Evolutionary conservation across 352 stramenopile species (phyloP), one percentile per base, ranked within the genome.

Genomic region (Phytopythium aichiense): DNA sequence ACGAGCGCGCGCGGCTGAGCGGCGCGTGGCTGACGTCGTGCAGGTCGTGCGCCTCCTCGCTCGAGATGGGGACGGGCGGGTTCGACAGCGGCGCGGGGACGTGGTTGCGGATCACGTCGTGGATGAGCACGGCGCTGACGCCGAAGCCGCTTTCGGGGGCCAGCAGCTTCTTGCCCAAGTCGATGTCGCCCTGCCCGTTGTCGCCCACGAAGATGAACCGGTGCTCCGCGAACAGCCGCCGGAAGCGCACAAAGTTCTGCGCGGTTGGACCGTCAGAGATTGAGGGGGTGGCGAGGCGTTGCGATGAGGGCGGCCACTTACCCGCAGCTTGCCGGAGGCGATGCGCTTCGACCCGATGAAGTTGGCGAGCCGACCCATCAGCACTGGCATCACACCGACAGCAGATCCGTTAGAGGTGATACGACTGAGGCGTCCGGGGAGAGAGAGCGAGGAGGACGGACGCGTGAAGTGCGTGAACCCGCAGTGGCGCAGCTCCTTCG

Each of bases 91-190:
- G 50, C 22, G 50, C 33, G 2, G 28, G n/a, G 12, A 64, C 61
- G 63, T 90, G 81, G 64, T 89, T 89, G 66, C 84, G 84, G 64
- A 92, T 87, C 28, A 93, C 76, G 58, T 93, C 84, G 69, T 93
- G 84, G 58, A 93, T 93, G 7, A 93, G 71, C 48, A 93, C 84
- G 22, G 71, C 71, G 1, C 71, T 75, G 37, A 89, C 79, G 2
- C 69, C 65, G 63, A 89, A 89, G 60, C 78, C 63, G 11, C 77
- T 58, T 1, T 81, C 79, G 18, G 82, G 63, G 43, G 64, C 65
- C 37, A 93, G 63, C 55, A 93, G 63, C 45, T 79, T 69, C 67
- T 90, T 92, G 70, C 84, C 84, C 25, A 93, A 60, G 42, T 92
- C 82, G 33, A 93, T 93, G 60, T 93, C 84, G 18, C 84, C 82